These are phyloP conservation scores for Physcomitrellopsis africana DNA, from an alignment of 225 moss, liverwort and hornwort species.

Conservation along the genomic window DNA sequence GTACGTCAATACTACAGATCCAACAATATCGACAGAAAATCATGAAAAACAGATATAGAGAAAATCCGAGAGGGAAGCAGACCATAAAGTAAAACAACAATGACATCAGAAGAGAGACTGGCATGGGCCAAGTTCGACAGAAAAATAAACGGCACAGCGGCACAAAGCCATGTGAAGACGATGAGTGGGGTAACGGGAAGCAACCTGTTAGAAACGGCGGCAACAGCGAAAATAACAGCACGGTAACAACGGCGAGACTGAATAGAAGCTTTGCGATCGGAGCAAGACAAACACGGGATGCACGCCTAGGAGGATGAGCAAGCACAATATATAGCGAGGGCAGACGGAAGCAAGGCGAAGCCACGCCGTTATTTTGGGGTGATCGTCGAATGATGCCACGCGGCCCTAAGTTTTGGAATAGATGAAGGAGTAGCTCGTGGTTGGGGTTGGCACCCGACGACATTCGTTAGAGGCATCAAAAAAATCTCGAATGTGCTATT, in stretches of 20 bases:
- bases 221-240: not conserved
- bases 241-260: rapidly evolving
- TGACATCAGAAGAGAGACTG: no score
- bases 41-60: no score
- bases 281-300: no score
- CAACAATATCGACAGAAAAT: no score
- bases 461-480: no score
- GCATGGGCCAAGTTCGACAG: no score
- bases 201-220: not conserved
- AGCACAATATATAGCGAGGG: constrained; percentile 4
- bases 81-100: no score
- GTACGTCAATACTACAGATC: no score
- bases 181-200: not conserved
- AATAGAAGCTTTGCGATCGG: not conserved
- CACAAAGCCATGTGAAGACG: not conserved
- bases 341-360: not conserved
- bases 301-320: rapidly evolving
- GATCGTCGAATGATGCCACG: not conserved
- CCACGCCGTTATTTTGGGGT: not conserved
- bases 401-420: constrained; percentile 18
- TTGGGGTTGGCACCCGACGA: no score
- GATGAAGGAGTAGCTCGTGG: not conserved
- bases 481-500: no score
- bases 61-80: no score
- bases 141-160: no score